Conservation (phyloP, 441 rosid species). For the Euphorbia schlechtendalii region DNA sequence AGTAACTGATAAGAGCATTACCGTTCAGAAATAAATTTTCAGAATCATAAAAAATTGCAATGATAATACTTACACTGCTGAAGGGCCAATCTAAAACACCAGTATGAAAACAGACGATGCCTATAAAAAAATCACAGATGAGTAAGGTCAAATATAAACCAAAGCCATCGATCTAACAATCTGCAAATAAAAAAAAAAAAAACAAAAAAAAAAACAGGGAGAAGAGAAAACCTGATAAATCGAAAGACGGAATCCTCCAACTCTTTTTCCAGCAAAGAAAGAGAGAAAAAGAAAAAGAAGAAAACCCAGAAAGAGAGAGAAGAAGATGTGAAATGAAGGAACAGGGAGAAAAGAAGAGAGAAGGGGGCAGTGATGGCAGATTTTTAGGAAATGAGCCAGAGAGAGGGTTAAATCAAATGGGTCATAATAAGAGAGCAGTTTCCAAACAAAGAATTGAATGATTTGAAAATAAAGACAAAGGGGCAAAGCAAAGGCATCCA, state of each 20-base stretch:
- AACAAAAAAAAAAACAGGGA: not conserved
- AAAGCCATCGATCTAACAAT: conserved; percentile 42
- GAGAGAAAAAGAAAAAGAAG: conserved; percentile 4
- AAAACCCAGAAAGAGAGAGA: conserved; percentile 5
- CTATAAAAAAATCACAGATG: not conserved
- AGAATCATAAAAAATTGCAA: no score
- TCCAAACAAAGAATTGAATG: conserved; percentile 21
- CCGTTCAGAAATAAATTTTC: not conserved
- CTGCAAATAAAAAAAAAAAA: conserved; percentile 16
- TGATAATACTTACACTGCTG: no score
- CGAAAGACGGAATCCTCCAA: conserved; percentile 16
- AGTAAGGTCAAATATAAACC: not conserved
- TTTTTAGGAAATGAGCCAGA: conserved; percentile 44
- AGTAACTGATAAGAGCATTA: not conserved
- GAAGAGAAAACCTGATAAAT: conserved; percentile 7
- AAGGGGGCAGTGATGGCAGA: conserved; percentile 34
- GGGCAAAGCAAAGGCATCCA: not conserved
- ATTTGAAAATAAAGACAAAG: not conserved
- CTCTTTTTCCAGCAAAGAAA: conserved; percentile 26
- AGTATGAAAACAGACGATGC: no score
- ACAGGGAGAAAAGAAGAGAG: conserved; percentile 22
- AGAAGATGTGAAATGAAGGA: conserved; percentile 4
- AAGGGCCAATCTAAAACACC: not conserved
- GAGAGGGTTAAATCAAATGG: no score
- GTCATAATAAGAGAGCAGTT: conserved; percentile 21